Evolutionary conservation across 2,329 filamentous ascomycete species (phyloP).

Genomic region (Fusarium chuoi): DNA sequence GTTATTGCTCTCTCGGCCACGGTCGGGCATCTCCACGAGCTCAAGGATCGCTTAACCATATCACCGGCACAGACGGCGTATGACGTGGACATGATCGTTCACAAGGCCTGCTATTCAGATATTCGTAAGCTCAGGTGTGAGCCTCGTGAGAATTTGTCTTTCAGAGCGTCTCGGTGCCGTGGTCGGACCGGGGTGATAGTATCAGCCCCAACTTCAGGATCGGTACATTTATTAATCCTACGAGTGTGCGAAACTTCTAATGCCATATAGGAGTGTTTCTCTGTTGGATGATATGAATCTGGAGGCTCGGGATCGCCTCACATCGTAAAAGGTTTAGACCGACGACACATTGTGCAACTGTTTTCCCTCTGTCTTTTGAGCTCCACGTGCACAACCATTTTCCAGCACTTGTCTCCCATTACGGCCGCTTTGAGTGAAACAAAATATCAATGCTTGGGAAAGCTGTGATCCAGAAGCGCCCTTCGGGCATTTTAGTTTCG

Average conservation of each 20-base stretch:
- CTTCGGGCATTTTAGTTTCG: constrained; percentile 72
- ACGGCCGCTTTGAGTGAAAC: constrained; percentile 64
- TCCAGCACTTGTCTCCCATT: constrained; percentile 82
- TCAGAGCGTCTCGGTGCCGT: constrained; percentile 59
- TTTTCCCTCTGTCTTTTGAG: constrained; percentile 69
- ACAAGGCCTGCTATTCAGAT: constrained; percentile 78
- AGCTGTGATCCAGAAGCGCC: constrained; percentile 66
- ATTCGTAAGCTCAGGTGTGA: constrained; percentile 78
- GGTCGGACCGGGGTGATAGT: constrained; percentile 57
- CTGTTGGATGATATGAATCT: constrained; percentile 75
- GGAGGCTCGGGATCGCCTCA: constrained; percentile 76
- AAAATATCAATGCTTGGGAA: background rate
- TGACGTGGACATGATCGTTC: constrained; percentile 74
- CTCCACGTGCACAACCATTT: constrained; percentile 73
- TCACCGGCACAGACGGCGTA: constrained; percentile 72
- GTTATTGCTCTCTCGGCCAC: constrained; percentile 85
- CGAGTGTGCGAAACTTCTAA: constrained; percentile 6
- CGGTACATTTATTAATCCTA: constrained; percentile 48
- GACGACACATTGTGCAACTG: constrained; percentile 3
- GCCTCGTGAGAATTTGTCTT: constrained; percentile 62
- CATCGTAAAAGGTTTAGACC: constrained; percentile 63
- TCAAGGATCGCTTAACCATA: constrained; percentile 73
- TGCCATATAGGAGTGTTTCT: constrained; percentile 57
- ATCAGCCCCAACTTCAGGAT: constrained; percentile 63
- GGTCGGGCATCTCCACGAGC: constrained; percentile 78